A percentile compares a stretch with the other conserved stretches of the same genome.
Conservation (phyloP, 2,329 filamentous ascomycete species). For the Paraphoma sp. region DNA sequence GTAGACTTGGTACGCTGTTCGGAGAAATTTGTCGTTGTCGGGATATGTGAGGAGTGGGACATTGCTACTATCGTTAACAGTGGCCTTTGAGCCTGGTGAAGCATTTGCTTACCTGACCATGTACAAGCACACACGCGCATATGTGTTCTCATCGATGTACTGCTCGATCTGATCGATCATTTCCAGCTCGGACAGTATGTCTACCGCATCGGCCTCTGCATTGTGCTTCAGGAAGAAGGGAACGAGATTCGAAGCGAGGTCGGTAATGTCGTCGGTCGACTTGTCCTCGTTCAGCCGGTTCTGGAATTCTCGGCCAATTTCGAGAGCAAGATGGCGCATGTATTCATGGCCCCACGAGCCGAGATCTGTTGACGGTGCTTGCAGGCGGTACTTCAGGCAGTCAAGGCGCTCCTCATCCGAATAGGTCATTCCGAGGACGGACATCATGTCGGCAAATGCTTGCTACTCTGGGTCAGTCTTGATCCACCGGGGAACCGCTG, state of each 20-base stretch:
- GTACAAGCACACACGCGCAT: slow-evolving; percentile 90
- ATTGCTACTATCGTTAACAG: slow-evolving; percentile 66
- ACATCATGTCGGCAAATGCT: slow-evolving; percentile 90
- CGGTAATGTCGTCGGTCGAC: slow-evolving; percentile 80
- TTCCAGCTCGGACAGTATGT: slow-evolving; percentile 95
- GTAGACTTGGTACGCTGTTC: slow-evolving; percentile 92
- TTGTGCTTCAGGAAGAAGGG: slow-evolving; percentile 97
- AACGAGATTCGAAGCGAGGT: slow-evolving; percentile 83
- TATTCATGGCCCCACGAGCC: slow-evolving; percentile 99
- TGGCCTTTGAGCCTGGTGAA: neutral
- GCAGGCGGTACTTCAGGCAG: slow-evolving; percentile 91
- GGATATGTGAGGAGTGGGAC: slow-evolving; percentile 97
- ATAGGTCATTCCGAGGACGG: slow-evolving; percentile 98
- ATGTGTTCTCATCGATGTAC: slow-evolving; percentile 93
- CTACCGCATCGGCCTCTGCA: slow-evolving; percentile 96
- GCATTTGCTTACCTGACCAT: slow-evolving; percentile 73
- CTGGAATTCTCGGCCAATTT: slow-evolving; percentile 93
- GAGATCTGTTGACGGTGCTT: slow-evolving; percentile 90
- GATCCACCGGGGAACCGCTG: too few species aligned
- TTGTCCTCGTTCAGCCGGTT: slow-evolving; percentile 87
- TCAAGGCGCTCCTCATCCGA: slow-evolving; percentile 96
- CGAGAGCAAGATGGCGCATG: slow-evolving; percentile 90
- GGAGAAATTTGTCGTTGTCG: slow-evolving; percentile 94
- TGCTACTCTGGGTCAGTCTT: slow-evolving; percentile 52
- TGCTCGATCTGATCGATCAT: slow-evolving; percentile 92